Conservation (phyloP, 2,329 filamentous ascomycete genomes). For the Pestalotiopsis sp. region DNA sequence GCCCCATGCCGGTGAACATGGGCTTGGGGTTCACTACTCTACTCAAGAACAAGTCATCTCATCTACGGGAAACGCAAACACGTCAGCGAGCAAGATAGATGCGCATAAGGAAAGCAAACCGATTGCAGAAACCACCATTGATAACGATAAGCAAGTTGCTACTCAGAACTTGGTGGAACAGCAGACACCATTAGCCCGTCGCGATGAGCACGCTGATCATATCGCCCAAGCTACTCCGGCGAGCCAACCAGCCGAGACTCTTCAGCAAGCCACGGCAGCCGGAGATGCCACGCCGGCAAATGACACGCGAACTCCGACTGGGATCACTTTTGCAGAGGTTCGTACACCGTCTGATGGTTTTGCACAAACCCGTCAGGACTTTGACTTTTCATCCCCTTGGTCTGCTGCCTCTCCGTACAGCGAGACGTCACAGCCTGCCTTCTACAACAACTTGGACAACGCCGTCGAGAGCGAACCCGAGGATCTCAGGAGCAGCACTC, state of each 20-base stretch:
- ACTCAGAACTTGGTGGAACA: background rate
- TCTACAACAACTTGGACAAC: background rate
- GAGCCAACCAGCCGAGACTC: background rate
- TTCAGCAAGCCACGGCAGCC: background rate
- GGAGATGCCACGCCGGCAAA: background rate
- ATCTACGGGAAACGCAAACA: background rate
- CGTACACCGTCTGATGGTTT: conserved; percentile 10
- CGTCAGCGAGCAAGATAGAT: background rate
- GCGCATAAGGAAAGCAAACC: background rate
- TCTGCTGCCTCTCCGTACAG: conserved; percentile 1
- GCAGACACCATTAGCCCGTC: background rate
- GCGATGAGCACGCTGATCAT: background rate
- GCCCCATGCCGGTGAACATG: background rate
- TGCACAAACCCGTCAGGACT: conserved; percentile 15
- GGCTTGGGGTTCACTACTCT: too few species aligned
- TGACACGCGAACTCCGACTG: background rate
- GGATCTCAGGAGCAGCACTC: background rate
- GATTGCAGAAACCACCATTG: background rate
- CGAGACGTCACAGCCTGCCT: background rate
- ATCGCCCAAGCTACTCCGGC: background rate
- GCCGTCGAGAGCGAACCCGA: conserved; percentile 1
- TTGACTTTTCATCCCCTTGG: conserved; percentile 15
- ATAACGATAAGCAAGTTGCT: background rate
- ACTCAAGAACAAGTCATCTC: background rate
- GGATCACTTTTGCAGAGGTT: background rate